A percentile compares a stretch with the other conserved stretches of the same genome.
Conservation (phyloP, 441 rosid genomes). For the Gossypium davidsonii region DNA sequence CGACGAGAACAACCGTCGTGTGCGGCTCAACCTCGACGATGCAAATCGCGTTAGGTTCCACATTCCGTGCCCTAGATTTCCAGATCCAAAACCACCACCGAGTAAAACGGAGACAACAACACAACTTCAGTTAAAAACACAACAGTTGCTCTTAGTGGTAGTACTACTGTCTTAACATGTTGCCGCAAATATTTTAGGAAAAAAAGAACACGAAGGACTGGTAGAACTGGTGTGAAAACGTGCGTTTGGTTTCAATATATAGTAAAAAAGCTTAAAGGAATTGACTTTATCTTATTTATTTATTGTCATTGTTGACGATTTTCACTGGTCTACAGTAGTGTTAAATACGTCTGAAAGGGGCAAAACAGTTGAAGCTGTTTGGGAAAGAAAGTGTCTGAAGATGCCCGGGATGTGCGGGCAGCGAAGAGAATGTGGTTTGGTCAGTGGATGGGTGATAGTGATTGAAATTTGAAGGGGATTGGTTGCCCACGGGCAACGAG, state of each 20-base stretch:
- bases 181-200: conserved; percentile 1
- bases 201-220: neutral
- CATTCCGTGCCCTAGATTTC: conserved; percentile 37
- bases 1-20: conserved; percentile 63
- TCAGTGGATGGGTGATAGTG: neutral
- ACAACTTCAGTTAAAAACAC: neutral
- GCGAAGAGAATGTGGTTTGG: neutral
- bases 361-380: neutral
- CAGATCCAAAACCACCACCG: conserved; percentile 28
- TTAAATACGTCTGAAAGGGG: neutral
- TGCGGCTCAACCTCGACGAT: conserved; percentile 38
- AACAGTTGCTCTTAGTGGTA: neutral
- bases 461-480: neutral
- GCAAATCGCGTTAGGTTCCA: conserved; percentile 57
- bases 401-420: conserved; percentile 33
- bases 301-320: neutral
- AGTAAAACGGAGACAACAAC: neutral
- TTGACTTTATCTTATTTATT: neutral
- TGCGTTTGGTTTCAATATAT: conserved; percentile 12
- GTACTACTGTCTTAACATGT: neutral
- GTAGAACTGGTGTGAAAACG: conserved; percentile 13
- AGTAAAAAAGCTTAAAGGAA: neutral
- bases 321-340: neutral
- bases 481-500: conserved; percentile 26
- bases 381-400: neutral